Evolutionary conservation across 2,329 filamentous ascomycete species (phyloP), one percentile per base, ranked within the genome.

Genomic region (Phialemoniopsis sp.): DNA sequence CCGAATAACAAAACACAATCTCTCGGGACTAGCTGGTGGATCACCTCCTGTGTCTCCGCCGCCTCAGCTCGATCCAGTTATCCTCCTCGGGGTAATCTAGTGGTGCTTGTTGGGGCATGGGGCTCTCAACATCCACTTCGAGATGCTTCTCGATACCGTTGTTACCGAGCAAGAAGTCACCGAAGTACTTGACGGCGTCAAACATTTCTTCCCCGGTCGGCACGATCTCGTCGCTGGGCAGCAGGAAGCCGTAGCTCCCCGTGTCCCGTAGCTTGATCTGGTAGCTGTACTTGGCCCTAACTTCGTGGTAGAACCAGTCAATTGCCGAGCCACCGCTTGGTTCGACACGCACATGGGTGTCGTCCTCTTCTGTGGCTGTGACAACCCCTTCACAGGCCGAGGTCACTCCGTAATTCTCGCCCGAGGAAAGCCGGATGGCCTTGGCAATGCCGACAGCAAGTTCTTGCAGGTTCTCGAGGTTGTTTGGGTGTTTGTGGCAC

Each of bases 181-280:
- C 89, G 53, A 95, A 82, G 51, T 90, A 90, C 55, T 90, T 77
- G 46, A 95, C 72, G 0, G 89, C 88, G 49, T 85, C 84, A 48
- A 91, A 81, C 31, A 91, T 77, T 61, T 98, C 93, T 60, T 91
- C 82, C 8, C 93, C 91, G 0, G 88, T 93, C 0, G 91, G 89
- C 3, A 95, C 70, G 43, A 97, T 97, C 44, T 94, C 78, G 41
- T 93, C 85, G 41, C 78, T 83, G 0, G 93, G 93, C 4, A 97
- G 68, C 35, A 98, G 67, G 58, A 97, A 98, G 0, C 93, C 93
- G 58, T 97, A 97, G 58, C 82, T 93, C 9, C 93, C 93, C 0
- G 87, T 93, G 59, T 98, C 93, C 36, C 93, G 76, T 19, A 98
- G 70, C 66, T 97, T 97, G 64, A 93, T 85, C 69, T 97, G 93